Percentiles rank a stretch among this genome's conserved stretches.
Conservation (phyloP, 2,329 filamentous ascomycete species). For the Arthrobotrys musiformis region DNA sequence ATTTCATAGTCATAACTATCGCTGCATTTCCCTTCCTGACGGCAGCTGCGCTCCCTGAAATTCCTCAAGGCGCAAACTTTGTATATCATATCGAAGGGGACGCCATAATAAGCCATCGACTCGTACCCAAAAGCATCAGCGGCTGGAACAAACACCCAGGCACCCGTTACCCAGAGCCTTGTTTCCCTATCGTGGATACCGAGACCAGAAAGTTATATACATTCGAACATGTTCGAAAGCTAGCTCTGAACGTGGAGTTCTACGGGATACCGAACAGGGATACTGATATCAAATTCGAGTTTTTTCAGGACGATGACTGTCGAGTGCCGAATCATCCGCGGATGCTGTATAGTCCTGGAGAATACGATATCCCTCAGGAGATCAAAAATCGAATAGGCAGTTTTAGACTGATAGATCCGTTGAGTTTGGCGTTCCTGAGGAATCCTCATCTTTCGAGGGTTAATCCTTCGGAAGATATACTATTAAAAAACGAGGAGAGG, state of each 20-base stretch:
- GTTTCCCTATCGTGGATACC: constrained; percentile 11
- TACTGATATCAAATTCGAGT: constrained; percentile 11
- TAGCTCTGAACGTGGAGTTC: constrained; percentile 15
- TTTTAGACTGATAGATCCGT: constrained; percentile 30
- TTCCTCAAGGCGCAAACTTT: constrained; percentile 30
- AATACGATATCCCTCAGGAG: constrained; percentile 3
- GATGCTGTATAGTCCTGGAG: constrained; percentile 8
- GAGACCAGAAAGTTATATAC: background rate
- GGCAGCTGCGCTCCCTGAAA: background rate
- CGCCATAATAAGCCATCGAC: constrained; percentile 18
- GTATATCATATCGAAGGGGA: constrained; percentile 29
- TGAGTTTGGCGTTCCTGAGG: background rate
- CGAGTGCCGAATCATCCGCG: constrained; percentile 25
- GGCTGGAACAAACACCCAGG: constrained; percentile 14
- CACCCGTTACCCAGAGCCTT: constrained; percentile 18
- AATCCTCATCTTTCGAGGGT: constrained; percentile 15
- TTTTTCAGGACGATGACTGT: constrained; percentile 38
- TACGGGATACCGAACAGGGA: constrained; percentile 1
- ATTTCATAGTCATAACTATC: background rate
- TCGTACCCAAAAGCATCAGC: background rate
- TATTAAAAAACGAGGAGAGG: constrained; percentile 17
- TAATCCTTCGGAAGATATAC: constrained; percentile 6
- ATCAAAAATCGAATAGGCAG: constrained; percentile 6
- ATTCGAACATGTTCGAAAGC: constrained; percentile 6
- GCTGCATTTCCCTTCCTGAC: background rate